phyloP scores from a whole-genome alignment of 2,329 filamentous ascomycete genomes.

The Diaporthe humulicola region DNA sequence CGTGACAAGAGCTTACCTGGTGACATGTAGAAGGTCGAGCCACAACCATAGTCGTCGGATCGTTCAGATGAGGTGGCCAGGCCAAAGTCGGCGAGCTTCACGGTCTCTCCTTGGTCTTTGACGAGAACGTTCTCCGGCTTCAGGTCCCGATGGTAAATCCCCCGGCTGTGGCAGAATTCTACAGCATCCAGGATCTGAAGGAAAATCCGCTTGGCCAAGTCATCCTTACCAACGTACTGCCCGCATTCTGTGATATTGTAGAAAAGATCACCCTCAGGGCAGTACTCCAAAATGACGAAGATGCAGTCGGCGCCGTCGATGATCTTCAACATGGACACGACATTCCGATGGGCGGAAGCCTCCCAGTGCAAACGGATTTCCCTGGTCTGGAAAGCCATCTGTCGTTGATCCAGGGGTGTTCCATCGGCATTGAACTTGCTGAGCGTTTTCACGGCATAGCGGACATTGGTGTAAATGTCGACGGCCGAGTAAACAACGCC shows the following conservation, averaged over 20 bases:
- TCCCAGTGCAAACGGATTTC: slow-evolving; percentile 93
- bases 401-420: slow-evolving; percentile 81
- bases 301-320: slow-evolving; percentile 93
- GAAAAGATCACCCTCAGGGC: slow-evolving; percentile 96
- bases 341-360: slow-evolving; percentile 90
- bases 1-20: slow-evolving; percentile 78
- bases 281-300: slow-evolving; percentile 96
- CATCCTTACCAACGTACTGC: slow-evolving; percentile 93
- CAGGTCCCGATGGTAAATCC: slow-evolving; percentile 96
- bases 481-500: slow-evolving; percentile 94
- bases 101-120: slow-evolving; percentile 86
- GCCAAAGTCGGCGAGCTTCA: slow-evolving; percentile 98
- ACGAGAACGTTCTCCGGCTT: slow-evolving; percentile 99
- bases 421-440: slow-evolving; percentile 87
- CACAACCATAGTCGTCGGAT: slow-evolving; percentile 96
- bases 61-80: slow-evolving; percentile 86
- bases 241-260: slow-evolving; percentile 96
- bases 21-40: slow-evolving; percentile 99
- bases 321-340: slow-evolving; percentile 94
- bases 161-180: slow-evolving; percentile 90
- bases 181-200: slow-evolving; percentile 97
- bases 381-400: slow-evolving; percentile 89
- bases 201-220: slow-evolving; percentile 87
- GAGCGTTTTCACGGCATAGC: slow-evolving; percentile 96
- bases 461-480: slow-evolving; percentile 83